Percentiles rank a stretch among this genome's conserved stretches.
phyloP scores from a whole-genome alignment of 495 filamentous ascomycete genomes.

The Penicillium canariense region DNA sequence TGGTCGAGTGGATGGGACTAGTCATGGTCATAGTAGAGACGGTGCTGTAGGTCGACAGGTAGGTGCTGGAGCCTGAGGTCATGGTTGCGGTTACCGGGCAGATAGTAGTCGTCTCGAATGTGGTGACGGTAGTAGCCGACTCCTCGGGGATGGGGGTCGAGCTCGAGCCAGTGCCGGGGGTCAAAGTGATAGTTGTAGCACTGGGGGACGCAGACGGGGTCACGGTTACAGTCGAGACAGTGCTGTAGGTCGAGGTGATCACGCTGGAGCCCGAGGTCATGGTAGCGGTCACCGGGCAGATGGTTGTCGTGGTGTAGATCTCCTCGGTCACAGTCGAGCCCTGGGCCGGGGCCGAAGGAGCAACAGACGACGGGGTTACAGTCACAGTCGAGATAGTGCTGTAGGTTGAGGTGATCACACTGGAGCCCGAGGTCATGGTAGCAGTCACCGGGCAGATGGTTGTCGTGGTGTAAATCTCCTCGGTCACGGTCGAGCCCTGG shows the following conservation, averaged over 20 bases:
- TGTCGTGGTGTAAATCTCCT: not conserved
- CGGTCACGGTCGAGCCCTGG: not conserved
- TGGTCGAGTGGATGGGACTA: not conserved
- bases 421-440: not conserved
- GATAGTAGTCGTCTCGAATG: not conserved
- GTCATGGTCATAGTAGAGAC: not conserved
- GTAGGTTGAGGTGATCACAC: not conserved
- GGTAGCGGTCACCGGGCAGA: conserved; percentile 1
- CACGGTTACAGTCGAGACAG: conserved; percentile 2
- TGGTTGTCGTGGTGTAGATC: not conserved
- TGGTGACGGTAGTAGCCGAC: not conserved
- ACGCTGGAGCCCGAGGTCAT: not conserved
- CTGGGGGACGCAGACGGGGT: not conserved
- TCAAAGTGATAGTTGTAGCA: not conserved
- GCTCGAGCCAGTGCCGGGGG: no score
- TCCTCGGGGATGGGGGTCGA: not conserved
- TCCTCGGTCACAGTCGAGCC: not conserved
- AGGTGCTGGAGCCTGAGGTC: not conserved
- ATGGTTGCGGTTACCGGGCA: not conserved
- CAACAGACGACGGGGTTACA: not conserved
- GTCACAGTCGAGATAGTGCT: conserved; percentile 2
- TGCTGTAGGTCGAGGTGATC: not conserved
- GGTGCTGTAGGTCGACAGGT: not conserved
- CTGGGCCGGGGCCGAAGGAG: not conserved
- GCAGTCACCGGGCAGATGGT: conserved; percentile 3